These are phyloP conservation scores for Sporothrix pallida DNA, from an alignment of 2,329 filamentous ascomycete genomes.

Conservation along the genomic window DNA sequence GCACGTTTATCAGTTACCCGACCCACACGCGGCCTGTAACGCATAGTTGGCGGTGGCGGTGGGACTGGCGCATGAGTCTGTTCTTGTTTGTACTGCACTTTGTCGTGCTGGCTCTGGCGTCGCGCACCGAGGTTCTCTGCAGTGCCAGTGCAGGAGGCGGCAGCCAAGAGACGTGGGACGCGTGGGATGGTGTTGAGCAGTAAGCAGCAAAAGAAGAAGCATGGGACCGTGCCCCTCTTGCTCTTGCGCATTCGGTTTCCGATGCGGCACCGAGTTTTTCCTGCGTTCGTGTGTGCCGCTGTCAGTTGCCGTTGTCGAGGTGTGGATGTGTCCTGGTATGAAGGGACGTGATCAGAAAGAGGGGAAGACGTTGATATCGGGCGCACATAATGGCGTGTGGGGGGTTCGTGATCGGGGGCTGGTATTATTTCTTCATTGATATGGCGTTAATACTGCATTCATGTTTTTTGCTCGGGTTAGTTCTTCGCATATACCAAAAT, in stretches of 20 bases:
- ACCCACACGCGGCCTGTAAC: not conserved
- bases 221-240: too few relatives aligned
- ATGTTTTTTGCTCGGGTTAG: not conserved
- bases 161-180: conserved; percentile 35
- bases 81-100: conserved; percentile 48
- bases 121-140: conserved; percentile 45
- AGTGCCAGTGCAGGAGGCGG: conserved; percentile 32
- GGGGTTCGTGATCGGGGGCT: not conserved
- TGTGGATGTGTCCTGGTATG: conserved; percentile 29
- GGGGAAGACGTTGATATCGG: not conserved
- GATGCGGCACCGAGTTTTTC: not conserved
- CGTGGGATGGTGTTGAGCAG: conserved; percentile 37
- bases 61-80: conserved; percentile 46
- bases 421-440: too few relatives aligned
- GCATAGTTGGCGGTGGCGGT: conserved; percentile 38
- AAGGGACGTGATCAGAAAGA: conserved; percentile 19
- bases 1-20: conserved; percentile 20
- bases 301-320: too few relatives aligned
- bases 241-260: conserved; percentile 5
- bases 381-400: not conserved
- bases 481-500: conserved; percentile 13
- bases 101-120: conserved; percentile 44
- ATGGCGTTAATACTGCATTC: not conserved
- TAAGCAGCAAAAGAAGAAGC: conserved; percentile 27
- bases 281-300: too few relatives aligned